Evolutionary conservation across 352 stramenopile species (phyloP).

Genomic region (Phytopythium ostracodes): DNA sequence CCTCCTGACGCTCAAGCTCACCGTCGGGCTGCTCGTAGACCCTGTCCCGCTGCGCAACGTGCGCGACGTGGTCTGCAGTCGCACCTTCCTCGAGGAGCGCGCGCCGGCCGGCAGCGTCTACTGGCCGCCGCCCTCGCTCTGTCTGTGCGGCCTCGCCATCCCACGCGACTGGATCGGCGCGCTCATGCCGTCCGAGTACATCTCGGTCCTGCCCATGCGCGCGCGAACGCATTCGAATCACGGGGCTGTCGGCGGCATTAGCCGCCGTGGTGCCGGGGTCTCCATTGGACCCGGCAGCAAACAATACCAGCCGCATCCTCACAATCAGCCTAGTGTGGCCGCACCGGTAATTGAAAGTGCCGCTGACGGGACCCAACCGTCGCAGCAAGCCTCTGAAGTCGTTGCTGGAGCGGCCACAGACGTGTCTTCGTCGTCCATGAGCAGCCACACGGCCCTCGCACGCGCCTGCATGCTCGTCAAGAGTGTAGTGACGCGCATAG

Average conservation of each 20-base stretch:
- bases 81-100: conserved; percentile 54
- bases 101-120: conserved; percentile 33
- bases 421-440: not conserved
- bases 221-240: conserved; percentile 4
- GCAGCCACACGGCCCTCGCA: conserved; percentile 9
- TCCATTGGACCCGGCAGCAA: not conserved
- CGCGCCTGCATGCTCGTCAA: conserved; percentile 27
- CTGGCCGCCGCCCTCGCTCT: conserved; percentile 53
- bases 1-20: conserved; percentile 73
- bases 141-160: conserved; percentile 36
- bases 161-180: conserved; percentile 64
- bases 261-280: not conserved
- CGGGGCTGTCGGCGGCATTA: not conserved
- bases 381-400: not conserved
- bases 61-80: conserved; percentile 42
- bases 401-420: not conserved
- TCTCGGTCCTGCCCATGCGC: conserved; percentile 45
- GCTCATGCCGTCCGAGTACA: conserved; percentile 68
- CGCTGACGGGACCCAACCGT: not conserved
- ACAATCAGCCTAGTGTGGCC: not conserved
- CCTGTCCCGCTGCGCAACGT: conserved; percentile 47
- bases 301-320: not conserved
- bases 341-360: not conserved
- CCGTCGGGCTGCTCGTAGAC: conserved; percentile 61
- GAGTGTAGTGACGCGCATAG: conserved; percentile 39